phyloP scores from a whole-genome alignment of 2,329 filamentous ascomycete species.

The Cladosporium phlei region DNA sequence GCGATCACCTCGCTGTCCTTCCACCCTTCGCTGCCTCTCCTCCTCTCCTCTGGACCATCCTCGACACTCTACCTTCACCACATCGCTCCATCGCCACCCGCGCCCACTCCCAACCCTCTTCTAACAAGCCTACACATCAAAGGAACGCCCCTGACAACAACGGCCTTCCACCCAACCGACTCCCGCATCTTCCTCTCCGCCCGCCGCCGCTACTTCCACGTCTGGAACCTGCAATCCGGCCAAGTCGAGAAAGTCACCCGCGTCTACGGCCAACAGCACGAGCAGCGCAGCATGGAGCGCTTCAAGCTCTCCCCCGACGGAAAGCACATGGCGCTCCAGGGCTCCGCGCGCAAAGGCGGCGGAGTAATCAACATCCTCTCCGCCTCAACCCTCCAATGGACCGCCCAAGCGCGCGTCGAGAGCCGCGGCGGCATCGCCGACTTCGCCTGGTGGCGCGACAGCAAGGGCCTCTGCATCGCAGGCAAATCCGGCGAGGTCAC shows the following conservation, averaged over 20 bases:
- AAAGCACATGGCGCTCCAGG: constrained; percentile 76
- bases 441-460: constrained; percentile 87
- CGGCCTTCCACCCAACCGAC: constrained; percentile 67
- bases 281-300: constrained; percentile 85
- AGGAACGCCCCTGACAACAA: constrained; percentile 76
- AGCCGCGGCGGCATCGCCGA: constrained; percentile 79
- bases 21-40: constrained; percentile 81
- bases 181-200: constrained; percentile 84
- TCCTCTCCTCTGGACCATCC: constrained; percentile 82
- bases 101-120: constrained; percentile 74
- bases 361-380: constrained; percentile 83
- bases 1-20: constrained; percentile 80
- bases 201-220: constrained; percentile 85
- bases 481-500: constrained; percentile 85
- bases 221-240: constrained; percentile 83
- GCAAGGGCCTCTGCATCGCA: constrained; percentile 73
- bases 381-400: constrained; percentile 78
- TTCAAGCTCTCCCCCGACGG: constrained; percentile 87
- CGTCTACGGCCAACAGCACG: constrained; percentile 68
- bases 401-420: constrained; percentile 75
- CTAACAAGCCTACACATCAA: constrained; percentile 85
- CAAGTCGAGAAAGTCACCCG: constrained; percentile 75
- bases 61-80: constrained; percentile 87
- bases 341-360: constrained; percentile 75
- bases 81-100: constrained; percentile 66